These are phyloP conservation scores for Gliomastix tumulicola DNA, from an alignment of 2,329 filamentous ascomycete species.

Conservation along the genomic window DNA sequence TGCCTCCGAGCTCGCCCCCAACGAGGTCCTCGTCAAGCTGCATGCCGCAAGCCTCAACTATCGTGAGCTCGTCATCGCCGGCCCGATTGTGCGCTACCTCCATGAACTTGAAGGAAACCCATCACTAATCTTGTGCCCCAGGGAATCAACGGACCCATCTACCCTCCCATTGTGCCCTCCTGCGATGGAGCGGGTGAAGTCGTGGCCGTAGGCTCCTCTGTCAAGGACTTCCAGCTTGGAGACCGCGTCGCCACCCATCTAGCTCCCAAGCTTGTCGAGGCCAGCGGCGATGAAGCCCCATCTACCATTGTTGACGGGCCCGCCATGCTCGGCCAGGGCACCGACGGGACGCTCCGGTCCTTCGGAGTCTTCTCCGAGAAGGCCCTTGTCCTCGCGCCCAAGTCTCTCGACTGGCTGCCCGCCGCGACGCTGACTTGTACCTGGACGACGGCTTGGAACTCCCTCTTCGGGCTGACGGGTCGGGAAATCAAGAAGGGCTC, in stretches of 20 bases:
- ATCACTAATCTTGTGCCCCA: background rate
- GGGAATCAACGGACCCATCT: slow-evolving; percentile 14
- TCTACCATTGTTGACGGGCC: slow-evolving; percentile 14
- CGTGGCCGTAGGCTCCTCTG: slow-evolving; percentile 44
- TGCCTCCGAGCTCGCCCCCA: slow-evolving; percentile 36
- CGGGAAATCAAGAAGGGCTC: slow-evolving; percentile 25
- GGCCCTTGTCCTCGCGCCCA: slow-evolving; percentile 48
- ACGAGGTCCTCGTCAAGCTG: slow-evolving; percentile 54
- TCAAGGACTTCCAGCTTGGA: slow-evolving; percentile 35
- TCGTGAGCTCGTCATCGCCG: slow-evolving; percentile 37
- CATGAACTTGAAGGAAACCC: background rate
- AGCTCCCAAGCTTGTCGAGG: slow-evolving; percentile 8
- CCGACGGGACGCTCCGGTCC: slow-evolving; percentile 51
- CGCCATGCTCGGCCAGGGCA: slow-evolving; percentile 47
- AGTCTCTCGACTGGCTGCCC: slow-evolving; percentile 24
- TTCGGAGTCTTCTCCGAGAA: slow-evolving; percentile 50
- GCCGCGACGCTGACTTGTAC: slow-evolving; percentile 41
- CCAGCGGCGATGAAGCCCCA: slow-evolving; percentile 12
- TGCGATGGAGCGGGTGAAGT: slow-evolving; percentile 35
- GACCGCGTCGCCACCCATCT: slow-evolving; percentile 50
- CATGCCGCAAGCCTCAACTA: slow-evolving; percentile 41
- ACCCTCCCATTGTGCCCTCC: slow-evolving; percentile 17
- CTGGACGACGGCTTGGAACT: slow-evolving; percentile 43
- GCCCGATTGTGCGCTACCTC: slow-evolving; percentile 14
- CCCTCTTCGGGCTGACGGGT: slow-evolving; percentile 36